These are phyloP conservation scores for Gaeumannomyces sp. DNA, from an alignment of 2,329 filamentous ascomycete genomes.

Conservation along the genomic window DNA sequence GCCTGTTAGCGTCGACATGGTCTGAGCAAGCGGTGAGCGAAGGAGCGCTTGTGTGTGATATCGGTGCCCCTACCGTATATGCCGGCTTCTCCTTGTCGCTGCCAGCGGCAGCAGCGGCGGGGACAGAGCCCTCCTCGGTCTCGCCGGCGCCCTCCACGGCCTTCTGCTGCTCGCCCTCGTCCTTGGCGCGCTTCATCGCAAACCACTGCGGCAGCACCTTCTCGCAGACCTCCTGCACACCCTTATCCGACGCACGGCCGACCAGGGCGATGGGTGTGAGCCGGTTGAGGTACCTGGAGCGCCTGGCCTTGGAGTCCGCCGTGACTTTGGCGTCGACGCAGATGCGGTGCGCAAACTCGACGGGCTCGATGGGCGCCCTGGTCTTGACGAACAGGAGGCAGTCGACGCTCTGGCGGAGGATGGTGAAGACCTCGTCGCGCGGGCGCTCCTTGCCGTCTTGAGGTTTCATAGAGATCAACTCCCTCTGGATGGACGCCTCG, in stretches of 20 bases:
- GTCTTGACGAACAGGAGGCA: slow-evolving; percentile 60
- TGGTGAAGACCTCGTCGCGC: slow-evolving; percentile 37
- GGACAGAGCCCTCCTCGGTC: slow-evolving; percentile 11
- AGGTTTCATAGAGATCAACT: slow-evolving; percentile 57
- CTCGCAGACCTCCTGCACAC: slow-evolving; percentile 58
- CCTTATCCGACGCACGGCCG: slow-evolving; percentile 62
- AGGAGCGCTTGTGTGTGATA: background rate
- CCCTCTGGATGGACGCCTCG: slow-evolving; percentile 64
- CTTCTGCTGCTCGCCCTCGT: background rate
- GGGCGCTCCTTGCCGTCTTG: slow-evolving; percentile 24
- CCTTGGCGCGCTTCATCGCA: slow-evolving; percentile 29
- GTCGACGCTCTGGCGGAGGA: slow-evolving; percentile 50
- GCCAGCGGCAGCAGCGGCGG: slow-evolving; percentile 16
- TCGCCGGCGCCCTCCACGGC: background rate
- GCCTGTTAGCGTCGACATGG: slow-evolving; percentile 8
- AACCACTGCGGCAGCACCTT: slow-evolving; percentile 61
- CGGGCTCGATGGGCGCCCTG: slow-evolving; percentile 47
- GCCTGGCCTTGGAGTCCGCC: slow-evolving; percentile 35
- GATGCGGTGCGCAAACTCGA: slow-evolving; percentile 46
- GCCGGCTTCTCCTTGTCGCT: slow-evolving; percentile 15
- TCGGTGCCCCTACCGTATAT: slow-evolving; percentile 32
- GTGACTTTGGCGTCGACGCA: slow-evolving; percentile 46
- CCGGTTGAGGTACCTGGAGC: slow-evolving; percentile 50
- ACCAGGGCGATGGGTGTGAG: slow-evolving; percentile 46
- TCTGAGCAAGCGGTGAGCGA: slow-evolving; percentile 12